Percentiles rank a stretch among this genome's conserved stretches.
Conservation (phyloP, 768 basidiomycete genomes). For the Cyclocybe aegerita region DNA sequence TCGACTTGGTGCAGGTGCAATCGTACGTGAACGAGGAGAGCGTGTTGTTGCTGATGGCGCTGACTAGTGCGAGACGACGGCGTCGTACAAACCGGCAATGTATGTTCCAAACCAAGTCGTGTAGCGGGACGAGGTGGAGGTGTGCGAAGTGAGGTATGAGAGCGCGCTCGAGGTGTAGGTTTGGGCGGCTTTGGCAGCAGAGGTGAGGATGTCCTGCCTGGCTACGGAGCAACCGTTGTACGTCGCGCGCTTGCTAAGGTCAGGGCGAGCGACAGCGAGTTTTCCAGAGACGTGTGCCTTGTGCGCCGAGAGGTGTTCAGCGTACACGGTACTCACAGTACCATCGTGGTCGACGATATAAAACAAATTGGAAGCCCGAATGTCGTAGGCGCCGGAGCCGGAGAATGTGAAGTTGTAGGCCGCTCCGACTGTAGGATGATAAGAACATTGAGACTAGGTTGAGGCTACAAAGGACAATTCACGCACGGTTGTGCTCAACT, state of each 20-base stretch:
- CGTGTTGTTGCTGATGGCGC: slow-evolving; percentile 29
- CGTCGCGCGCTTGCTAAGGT: slow-evolving; percentile 31
- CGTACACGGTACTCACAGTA: slow-evolving; percentile 31
- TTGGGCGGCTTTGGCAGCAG: slow-evolving; percentile 41
- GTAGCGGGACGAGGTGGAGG: slow-evolving; percentile 38
- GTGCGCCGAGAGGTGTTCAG: slow-evolving; percentile 27
- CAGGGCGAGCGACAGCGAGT: slow-evolving; percentile 24
- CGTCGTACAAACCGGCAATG: slow-evolving; percentile 32
- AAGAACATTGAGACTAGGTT: background rate
- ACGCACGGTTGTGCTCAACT: slow-evolving; percentile 42
- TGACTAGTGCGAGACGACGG: slow-evolving; percentile 38
- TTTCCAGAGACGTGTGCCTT: slow-evolving; percentile 28
- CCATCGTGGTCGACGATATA: slow-evolving; percentile 34
- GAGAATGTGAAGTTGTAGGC: slow-evolving; percentile 47
- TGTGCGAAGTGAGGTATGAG: slow-evolving; percentile 32
- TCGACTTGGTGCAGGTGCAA: slow-evolving; percentile 35
- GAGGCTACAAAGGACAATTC: too few relatives aligned
- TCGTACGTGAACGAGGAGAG: slow-evolving; percentile 34
- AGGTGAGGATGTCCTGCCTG: slow-evolving; percentile 29
- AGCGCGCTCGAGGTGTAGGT: slow-evolving; percentile 35
- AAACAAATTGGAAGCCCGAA: slow-evolving; percentile 42
- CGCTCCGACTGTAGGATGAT: slow-evolving; percentile 32
- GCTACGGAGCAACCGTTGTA: slow-evolving; percentile 41
- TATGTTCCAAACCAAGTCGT: slow-evolving; percentile 55
- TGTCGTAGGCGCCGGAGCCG: slow-evolving; percentile 38